Percentiles rank a stretch among this genome's conserved stretches.
phyloP scores from a whole-genome alignment of 106 monocot genomes.

The Dendrobium nobile region DNA sequence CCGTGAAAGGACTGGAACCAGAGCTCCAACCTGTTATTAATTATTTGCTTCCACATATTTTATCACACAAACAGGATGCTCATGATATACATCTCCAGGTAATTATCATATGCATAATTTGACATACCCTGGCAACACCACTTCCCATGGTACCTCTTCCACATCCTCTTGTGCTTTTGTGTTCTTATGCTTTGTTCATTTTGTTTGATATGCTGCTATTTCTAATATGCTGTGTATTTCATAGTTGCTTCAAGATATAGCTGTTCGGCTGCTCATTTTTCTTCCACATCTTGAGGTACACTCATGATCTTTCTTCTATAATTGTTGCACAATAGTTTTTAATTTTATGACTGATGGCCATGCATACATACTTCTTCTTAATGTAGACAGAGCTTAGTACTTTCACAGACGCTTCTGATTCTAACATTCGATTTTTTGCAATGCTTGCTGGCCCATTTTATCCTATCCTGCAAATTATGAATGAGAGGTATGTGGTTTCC shows the following conservation, averaged over 20 bases:
- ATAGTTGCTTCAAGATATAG: slow-evolving; percentile 87
- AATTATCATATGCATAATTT: slow-evolving; percentile 1
- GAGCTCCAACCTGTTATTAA: slow-evolving; percentile 87
- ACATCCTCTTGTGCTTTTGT: slow-evolving; percentile 2
- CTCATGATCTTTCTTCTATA: neutral
- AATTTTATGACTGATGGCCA: neutral
- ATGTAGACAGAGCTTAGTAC: slow-evolving; percentile 72
- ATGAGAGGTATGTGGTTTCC: slow-evolving; percentile 60
- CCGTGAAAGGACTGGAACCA: slow-evolving; percentile 81
- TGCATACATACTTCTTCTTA: neutral
- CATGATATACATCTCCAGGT: slow-evolving; percentile 90
- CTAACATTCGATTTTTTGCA: slow-evolving; percentile 64
- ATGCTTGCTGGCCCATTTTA: slow-evolving; percentile 98
- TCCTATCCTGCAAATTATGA: slow-evolving; percentile 66
- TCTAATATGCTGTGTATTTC: slow-evolving; percentile 26
- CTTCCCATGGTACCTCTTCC: no score
- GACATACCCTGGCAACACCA: neutral
- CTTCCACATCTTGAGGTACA: slow-evolving; percentile 88
- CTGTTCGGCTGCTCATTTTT: slow-evolving; percentile 52
- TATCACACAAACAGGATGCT: slow-evolving; percentile 75
- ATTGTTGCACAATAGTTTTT: slow-evolving; percentile 4
- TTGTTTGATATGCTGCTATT: slow-evolving; percentile 16
- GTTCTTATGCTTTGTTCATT: neutral
- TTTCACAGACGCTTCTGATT: slow-evolving; percentile 62
- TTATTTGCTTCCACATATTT: slow-evolving; percentile 82